A percentile compares a stretch with the other conserved stretches of the same genome.
These are phyloP conservation scores for Vaccinium myrtillus DNA, from an alignment of 148 eudicot genomes.

Conservation along the genomic window DNA sequence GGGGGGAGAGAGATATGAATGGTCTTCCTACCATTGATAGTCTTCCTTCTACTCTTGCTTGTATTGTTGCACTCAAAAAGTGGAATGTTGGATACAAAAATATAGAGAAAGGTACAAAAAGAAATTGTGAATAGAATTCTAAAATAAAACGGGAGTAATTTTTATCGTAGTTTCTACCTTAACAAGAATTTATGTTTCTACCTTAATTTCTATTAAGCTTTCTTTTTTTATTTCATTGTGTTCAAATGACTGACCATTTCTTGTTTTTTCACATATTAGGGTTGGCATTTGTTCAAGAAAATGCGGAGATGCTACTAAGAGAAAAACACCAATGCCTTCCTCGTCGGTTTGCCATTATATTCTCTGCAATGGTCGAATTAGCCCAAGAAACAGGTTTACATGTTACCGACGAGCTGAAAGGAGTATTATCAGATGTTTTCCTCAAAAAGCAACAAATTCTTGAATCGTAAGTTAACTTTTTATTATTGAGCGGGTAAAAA, in stretches of 20 bases:
- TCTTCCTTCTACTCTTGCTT: constrained; percentile 35
- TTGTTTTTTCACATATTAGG: constrained; percentile 7
- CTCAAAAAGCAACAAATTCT: constrained; percentile 23
- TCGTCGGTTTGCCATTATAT: constrained; percentile 29
- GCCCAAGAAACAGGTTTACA: constrained; percentile 21
- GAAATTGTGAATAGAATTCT: background rate
- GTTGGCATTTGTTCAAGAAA: constrained; percentile 25
- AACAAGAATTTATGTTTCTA: too few species aligned
- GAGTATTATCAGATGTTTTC: constrained; percentile 1
- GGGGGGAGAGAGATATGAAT: constrained; percentile 22
- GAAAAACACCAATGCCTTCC: constrained; percentile 7
- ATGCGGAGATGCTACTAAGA: constrained; percentile 19
- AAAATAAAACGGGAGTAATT: too few species aligned
- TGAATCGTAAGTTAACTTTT: constrained; percentile 14
- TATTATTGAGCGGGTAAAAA: too few species aligned
- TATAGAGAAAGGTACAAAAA: constrained; percentile 21
- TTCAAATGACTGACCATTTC: background rate
- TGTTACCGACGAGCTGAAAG: background rate
- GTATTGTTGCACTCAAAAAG: constrained; percentile 24
- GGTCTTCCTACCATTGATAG: constrained; percentile 27
- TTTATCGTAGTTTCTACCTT: too few species aligned
- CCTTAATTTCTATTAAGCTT: too few species aligned
- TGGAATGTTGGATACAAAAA: constrained; percentile 19
- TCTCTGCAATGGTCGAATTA: constrained; percentile 29
- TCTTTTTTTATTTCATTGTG: too few species aligned